These are phyloP conservation scores for Plantago ovata DNA, from an alignment of 257 asterid genomes.

Conservation along the genomic window DNA sequence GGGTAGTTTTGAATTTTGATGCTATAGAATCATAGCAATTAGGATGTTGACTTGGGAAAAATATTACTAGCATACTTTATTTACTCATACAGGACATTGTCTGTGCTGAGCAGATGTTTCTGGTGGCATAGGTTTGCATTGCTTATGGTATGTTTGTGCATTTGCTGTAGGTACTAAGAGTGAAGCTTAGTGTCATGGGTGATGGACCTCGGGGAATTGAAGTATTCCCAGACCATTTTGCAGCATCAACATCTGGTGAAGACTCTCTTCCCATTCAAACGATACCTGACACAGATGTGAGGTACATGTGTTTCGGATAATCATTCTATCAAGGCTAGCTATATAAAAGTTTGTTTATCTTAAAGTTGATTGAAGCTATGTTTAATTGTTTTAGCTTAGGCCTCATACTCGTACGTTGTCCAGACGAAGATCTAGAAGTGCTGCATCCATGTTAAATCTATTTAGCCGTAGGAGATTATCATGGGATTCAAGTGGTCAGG, in stretches of 20 bases:
- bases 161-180: neutral
- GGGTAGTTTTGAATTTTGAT: no score
- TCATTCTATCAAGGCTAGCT: neutral
- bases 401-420: constrained; percentile 34
- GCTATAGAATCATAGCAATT: no score
- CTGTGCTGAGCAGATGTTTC: no score
- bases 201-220: constrained; percentile 77
- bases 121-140: no score
- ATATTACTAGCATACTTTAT: no score
- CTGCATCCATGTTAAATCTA: constrained; percentile 68
- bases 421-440: constrained; percentile 42
- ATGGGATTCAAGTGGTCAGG: constrained; percentile 64
- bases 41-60: no score
- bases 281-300: constrained; percentile 30
- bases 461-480: constrained; percentile 63
- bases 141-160: neutral
- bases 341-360: constrained; percentile 12
- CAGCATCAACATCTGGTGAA: constrained; percentile 43
- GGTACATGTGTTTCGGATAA: constrained; percentile 32
- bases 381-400: constrained; percentile 47
- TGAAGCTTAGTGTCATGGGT: constrained; percentile 50
- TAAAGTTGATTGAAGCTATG: constrained; percentile 16
- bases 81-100: no score
- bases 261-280: constrained; percentile 32
- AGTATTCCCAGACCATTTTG: constrained; percentile 52